Base-by-base conservation (phyloP, 1,284 basidiomycete genomes). In the Boletus smithii region DNA sequence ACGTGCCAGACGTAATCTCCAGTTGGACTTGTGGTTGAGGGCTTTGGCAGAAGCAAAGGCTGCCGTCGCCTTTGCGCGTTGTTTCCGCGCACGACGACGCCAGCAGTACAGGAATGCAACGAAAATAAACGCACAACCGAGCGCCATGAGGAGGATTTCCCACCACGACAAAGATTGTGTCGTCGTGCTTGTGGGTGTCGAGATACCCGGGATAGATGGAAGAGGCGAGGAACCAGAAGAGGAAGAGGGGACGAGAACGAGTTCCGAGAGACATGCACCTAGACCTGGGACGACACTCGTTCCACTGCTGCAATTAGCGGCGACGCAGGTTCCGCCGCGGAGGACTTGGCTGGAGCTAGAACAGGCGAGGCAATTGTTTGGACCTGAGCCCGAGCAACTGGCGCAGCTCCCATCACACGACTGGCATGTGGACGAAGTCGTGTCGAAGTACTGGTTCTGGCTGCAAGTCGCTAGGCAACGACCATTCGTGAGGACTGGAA, bases 61-160 rank as follows among this genome's bases (percentile, higher is more conserved):
- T 13, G 74, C 76, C 2, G 88, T 91, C 34, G 70, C 70, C 59
- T 83, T 73, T 13, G 76, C 78, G 18, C 88, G 79, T 59, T 77
- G 74, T 59, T 81, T 83, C 62, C 81, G 78, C 34, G 80, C 80
- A 33, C 77, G 79, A 24, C 85, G 75, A 32, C 88, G 79, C 79
- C 81, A 88, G 57, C 74, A 74, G 68, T 80, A 74, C 47, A 90
- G 57, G 53, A 87, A 61, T 33, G 78, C 65, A 31, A 88, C 50
- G 62, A 88, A 85, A 63, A 91, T 83, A 67, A 88, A 84, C 10
- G 83, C 80, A 61, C 85, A 87, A 7, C 88, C 88, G 26, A 88
- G 75, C 0, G 83, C 73, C 84, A 90, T 89, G 50, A 91, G 75
- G 33, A 89, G 72, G 54, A 89, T 89, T 67, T 90, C 73, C 88